phyloP scores from a whole-genome alignment of 768 basidiomycete genomes.

The Mycena polygramma region DNA sequence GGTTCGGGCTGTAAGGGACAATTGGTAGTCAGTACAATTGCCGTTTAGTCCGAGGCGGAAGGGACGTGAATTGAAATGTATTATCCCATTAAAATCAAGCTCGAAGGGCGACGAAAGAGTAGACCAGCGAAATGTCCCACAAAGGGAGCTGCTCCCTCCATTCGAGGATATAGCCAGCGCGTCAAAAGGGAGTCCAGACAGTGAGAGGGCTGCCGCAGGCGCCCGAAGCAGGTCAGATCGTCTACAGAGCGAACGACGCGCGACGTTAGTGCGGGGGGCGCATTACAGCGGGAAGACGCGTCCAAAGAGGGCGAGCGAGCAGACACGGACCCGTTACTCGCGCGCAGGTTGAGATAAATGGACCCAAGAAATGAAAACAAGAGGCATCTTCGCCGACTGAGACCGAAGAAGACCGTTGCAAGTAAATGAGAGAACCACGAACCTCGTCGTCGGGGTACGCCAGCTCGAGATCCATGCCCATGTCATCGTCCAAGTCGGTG shows the following conservation, averaged over 20 bases:
- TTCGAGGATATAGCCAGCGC: not conserved
- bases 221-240: not conserved
- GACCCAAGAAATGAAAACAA: not conserved
- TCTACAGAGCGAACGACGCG: not conserved
- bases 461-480: conserved; percentile 30
- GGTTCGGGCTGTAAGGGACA: not conserved
- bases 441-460: conserved; percentile 39
- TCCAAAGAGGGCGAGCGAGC: not conserved
- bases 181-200: not conserved
- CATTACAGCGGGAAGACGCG: conserved; percentile 3
- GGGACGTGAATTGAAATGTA: not conserved
- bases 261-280: conserved; percentile 7
- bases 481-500: conserved; percentile 26
- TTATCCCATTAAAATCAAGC: not conserved
- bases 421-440: conserved; percentile 4
- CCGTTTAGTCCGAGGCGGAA: not conserved
- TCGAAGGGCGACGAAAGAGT: not conserved
- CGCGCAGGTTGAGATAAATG: not conserved
- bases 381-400: not conserved
- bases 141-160: not conserved
- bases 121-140: not conserved
- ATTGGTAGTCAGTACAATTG: not conserved
- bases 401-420: not conserved
- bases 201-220: not conserved
- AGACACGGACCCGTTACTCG: not conserved